These are phyloP conservation scores for Eucommia ulmoides DNA, from an alignment of 257 asterid species.

Conservation along the genomic window DNA sequence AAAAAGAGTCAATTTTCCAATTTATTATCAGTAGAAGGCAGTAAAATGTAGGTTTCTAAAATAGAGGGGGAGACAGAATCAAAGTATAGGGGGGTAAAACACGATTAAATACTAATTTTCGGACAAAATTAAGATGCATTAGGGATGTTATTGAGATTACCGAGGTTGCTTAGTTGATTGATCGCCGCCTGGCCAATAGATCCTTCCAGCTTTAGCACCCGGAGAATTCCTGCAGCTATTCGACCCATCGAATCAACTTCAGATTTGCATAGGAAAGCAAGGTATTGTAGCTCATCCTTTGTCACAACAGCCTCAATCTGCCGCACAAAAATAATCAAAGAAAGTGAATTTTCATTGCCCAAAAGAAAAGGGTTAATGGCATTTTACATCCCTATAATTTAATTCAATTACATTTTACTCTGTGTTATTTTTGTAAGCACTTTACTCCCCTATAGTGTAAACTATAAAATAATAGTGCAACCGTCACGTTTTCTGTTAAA, in stretches of 20 bases:
- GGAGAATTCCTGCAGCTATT: slow-evolving; percentile 76
- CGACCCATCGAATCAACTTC: slow-evolving; percentile 92
- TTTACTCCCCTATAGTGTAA: too few species aligned
- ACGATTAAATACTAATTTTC: not conserved
- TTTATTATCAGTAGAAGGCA: too few species aligned
- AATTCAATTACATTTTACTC: too few species aligned
- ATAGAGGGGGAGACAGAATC: not conserved
- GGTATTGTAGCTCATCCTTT: slow-evolving; percentile 74
- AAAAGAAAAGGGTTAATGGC: too few species aligned
- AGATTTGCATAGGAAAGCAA: slow-evolving; percentile 56
- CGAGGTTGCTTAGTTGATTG: slow-evolving; percentile 77
- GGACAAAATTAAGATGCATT: too few species aligned
- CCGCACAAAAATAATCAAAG: slow-evolving; percentile 1
- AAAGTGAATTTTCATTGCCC: slow-evolving; percentile 8
- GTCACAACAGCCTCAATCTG: slow-evolving; percentile 86
- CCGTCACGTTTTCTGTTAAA: too few species aligned
- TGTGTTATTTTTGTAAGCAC: too few species aligned
- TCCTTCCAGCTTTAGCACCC: slow-evolving; percentile 82
- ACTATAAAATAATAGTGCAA: too few species aligned
- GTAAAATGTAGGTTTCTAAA: too few species aligned
- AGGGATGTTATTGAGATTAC: slow-evolving; percentile 40
- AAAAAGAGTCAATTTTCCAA: too few species aligned
- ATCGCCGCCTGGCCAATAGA: slow-evolving; percentile 75
- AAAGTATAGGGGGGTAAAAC: too few species aligned
- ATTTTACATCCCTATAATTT: too few species aligned